These are phyloP conservation scores for Alternaria brassicicola DNA, from an alignment of 2,329 filamentous ascomycete genomes.

Conservation along the genomic window DNA sequence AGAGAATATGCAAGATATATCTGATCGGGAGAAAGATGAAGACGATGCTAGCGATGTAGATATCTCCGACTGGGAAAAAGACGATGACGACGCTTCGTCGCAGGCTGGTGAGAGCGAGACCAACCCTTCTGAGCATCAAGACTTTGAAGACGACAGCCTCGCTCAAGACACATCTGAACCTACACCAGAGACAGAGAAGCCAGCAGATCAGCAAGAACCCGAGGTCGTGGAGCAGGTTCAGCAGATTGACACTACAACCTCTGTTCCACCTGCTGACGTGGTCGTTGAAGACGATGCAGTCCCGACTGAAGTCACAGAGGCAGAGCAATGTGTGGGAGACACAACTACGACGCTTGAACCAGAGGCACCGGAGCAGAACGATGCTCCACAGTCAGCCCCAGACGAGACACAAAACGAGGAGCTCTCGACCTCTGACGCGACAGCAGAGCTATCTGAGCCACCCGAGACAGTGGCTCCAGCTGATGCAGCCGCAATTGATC, in stretches of 20 bases:
- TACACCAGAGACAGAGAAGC: constrained; percentile 1
- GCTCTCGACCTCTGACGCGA: not conserved
- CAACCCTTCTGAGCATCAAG: constrained; percentile 8
- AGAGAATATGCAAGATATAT: constrained; percentile 1
- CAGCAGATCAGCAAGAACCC: not conserved
- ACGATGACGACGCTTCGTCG: constrained; percentile 1
- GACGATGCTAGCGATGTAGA: not conserved
- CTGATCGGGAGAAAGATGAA: not conserved
- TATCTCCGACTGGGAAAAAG: constrained; percentile 5
- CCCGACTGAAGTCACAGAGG: not conserved
- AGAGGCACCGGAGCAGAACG: not conserved
- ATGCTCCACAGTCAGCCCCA: not conserved
- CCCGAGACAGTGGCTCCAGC: not conserved
- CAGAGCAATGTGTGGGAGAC: not conserved
- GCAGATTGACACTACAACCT: not conserved
- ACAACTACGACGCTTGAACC: not conserved
- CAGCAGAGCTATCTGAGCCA: not conserved
- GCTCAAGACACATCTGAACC: not conserved
- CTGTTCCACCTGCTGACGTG: not conserved
- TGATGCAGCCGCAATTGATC: not conserved
- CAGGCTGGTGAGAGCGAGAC: constrained; percentile 7
- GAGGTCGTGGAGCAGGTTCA: not conserved
- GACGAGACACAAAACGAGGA: not conserved
- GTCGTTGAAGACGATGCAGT: not conserved
- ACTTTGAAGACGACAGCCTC: not conserved